Base-by-base conservation (phyloP, 139 green algal genomes). In the Medakamo hakoo region DNA sequence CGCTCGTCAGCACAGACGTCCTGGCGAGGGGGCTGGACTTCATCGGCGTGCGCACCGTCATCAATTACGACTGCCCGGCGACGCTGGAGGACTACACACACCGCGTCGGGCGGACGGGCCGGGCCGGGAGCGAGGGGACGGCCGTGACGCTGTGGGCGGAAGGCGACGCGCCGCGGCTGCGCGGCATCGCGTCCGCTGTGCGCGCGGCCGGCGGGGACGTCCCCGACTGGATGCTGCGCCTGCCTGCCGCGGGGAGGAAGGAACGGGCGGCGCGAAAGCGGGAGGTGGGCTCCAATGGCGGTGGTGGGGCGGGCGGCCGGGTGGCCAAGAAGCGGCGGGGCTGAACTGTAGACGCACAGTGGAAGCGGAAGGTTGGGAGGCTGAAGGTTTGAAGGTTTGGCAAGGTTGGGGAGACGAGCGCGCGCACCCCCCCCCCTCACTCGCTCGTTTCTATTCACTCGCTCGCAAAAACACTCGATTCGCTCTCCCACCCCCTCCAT, bases 41-140 rank as follows among this genome's bases (percentile, higher is more conserved):
- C 71, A 66, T 86, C 20, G 88, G 81, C 3, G 84, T 99, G 20
- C 82, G 86, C 63, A 90, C 83, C 0, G 91, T 99, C 19, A 71
- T 99, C 62, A 98, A 97, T 69, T 98, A 90, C 60, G 93, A 99
- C 78, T 94, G 92, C 63, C 93, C 93, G 0, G 59, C 69, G 24
- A 79, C 74, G 25, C 87, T 82, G 0, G 74, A 74, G 21, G 86
- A 94, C 68, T 99, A 99, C 73, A 82, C 98, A 40, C 91, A 98
- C 77, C 62, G 86, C 27, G 76, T 95, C 20, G 88, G 88, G 9
- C 72, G 88, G 27, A 95, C 88, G 2, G 88, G 88, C 4, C 68
- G 80, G 2, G 82, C 70, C 40, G 78, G 76, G 4, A 40, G 20
- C 25, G 24, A 72, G 80, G 85, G 88, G 28, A 62, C 82, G 30